These are phyloP conservation scores for Aureobasidium vineae DNA, from an alignment of 2,329 filamentous ascomycete species.

Conservation along the genomic window DNA sequence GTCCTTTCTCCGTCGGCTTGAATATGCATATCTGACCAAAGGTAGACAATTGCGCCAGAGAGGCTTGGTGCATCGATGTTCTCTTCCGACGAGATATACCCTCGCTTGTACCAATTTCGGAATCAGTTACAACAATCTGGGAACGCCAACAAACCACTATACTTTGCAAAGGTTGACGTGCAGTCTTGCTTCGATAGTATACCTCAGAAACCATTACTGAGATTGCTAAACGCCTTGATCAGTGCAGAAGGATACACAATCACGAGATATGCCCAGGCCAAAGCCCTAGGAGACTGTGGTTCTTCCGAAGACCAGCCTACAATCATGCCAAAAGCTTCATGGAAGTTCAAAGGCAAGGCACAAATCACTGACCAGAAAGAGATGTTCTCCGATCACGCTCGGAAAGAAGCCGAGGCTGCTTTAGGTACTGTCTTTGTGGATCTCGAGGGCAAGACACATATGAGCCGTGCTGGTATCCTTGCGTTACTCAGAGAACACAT, in stretches of 20 bases:
- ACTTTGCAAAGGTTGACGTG: constrained; percentile 92
- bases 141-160: constrained; percentile 53
- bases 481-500: constrained; percentile 75
- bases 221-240: constrained; percentile 60
- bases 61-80: constrained; percentile 77
- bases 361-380: constrained; percentile 34
- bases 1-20: background rate
- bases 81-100: constrained; percentile 77
- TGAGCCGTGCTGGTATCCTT: constrained; percentile 61
- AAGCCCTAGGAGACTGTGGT: constrained; percentile 43
- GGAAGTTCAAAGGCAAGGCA: constrained; percentile 46
- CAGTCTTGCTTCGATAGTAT: constrained; percentile 94
- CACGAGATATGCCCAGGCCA: constrained; percentile 71
- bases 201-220: constrained; percentile 71
- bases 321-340: constrained; percentile 38
- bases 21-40: background rate
- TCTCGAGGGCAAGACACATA: constrained; percentile 57
- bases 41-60: constrained; percentile 45
- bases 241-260: constrained; percentile 65
- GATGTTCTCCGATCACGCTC: constrained; percentile 37
- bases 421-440: constrained; percentile 78
- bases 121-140: constrained; percentile 43
- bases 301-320: constrained; percentile 38
- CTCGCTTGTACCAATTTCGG: constrained; percentile 69
- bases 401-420: constrained; percentile 32